A percentile compares a stretch with the other conserved stretches of the same genome.
phyloP scores from a whole-genome alignment of 306 rosid genomes.

The Pterocarpus macrocarpus region DNA sequence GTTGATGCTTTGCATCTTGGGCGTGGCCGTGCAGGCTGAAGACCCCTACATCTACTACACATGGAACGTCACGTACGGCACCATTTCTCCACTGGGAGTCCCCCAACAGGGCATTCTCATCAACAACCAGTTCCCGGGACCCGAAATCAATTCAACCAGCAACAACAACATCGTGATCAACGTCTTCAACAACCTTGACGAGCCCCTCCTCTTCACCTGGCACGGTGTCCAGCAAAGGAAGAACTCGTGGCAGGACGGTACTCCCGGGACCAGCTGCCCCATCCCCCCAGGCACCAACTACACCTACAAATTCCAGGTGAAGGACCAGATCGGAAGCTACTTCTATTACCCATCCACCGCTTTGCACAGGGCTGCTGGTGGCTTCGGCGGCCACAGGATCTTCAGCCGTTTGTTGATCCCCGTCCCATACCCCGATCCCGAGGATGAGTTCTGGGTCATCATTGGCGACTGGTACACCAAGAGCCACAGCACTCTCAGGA shows the following conservation, averaged over 20 bases:
- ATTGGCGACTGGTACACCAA: slow-evolving; percentile 80
- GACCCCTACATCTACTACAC: slow-evolving; percentile 75
- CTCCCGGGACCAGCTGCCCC: slow-evolving; percentile 73
- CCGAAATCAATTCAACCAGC: slow-evolving; percentile 75
- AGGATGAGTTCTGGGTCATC: slow-evolving; percentile 76
- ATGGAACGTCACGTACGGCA: slow-evolving; percentile 79
- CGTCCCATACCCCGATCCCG: slow-evolving; percentile 77
- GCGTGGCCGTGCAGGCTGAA: slow-evolving; percentile 54
- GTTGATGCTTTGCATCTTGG: slow-evolving; percentile 52
- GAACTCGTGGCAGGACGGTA: slow-evolving; percentile 89
- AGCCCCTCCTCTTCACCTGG: slow-evolving; percentile 85
- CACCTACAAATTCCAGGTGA: slow-evolving; percentile 77
- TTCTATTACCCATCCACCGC: slow-evolving; percentile 68
- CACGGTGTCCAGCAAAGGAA: slow-evolving; percentile 76
- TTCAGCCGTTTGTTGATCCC: slow-evolving; percentile 79
- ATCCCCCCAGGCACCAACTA: slow-evolving; percentile 70
- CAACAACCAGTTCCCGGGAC: slow-evolving; percentile 80
- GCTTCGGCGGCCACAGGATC: slow-evolving; percentile 72
- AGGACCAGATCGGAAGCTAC: slow-evolving; percentile 83
- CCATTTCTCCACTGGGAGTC: slow-evolving; percentile 71
- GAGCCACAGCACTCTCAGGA: slow-evolving; percentile 59
- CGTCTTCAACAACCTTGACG: slow-evolving; percentile 75
- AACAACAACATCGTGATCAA: slow-evolving; percentile 76
- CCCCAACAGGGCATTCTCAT: slow-evolving; percentile 82
- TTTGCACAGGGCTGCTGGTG: slow-evolving; percentile 72